phyloP scores from a whole-genome alignment of 805 yeast species.

The Kurtzmaniella fragi region DNA sequence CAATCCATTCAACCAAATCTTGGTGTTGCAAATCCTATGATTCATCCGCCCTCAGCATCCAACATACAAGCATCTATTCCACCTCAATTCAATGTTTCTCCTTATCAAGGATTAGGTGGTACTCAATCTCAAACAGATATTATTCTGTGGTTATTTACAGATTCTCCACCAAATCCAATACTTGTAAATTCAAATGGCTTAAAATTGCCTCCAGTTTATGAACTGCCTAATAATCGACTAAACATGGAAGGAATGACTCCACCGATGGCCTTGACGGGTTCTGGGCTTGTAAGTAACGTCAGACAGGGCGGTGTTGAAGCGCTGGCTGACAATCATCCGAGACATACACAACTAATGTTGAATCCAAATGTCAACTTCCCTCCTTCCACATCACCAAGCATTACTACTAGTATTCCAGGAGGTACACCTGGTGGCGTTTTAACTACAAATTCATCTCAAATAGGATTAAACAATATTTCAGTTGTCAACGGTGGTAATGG shows the following conservation, averaged over 20 bases:
- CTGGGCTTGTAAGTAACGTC: too few species aligned
- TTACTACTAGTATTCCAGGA: neutral
- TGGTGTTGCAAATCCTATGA: too few species aligned
- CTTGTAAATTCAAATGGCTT: too few species aligned
- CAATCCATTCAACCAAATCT: neutral
- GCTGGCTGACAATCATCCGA: constrained; percentile 1
- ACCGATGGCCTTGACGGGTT: neutral
- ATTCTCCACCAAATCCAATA: constrained; percentile 14
- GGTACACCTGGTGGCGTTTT: neutral
- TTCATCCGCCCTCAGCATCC: too few species aligned
- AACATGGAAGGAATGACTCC: neutral
- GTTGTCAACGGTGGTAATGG: too few species aligned
- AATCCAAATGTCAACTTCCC: neutral
- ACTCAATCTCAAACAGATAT: constrained; percentile 32
- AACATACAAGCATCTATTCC: too few species aligned
- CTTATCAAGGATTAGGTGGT: too few species aligned
- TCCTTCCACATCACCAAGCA: neutral
- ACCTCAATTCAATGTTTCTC: too few species aligned
- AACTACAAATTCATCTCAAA: too few species aligned
- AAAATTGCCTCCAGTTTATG: too few species aligned
- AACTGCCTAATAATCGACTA: neutral
- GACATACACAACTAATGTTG: neutral
- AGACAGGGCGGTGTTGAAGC: neutral
- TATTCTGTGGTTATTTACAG: constrained; percentile 36
- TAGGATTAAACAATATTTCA: too few species aligned